Evolutionary conservation across 805 yeast genomes (phyloP), one percentile per base, ranked within the genome.

Genomic region (Saccharomycopsis sp.): DNA sequence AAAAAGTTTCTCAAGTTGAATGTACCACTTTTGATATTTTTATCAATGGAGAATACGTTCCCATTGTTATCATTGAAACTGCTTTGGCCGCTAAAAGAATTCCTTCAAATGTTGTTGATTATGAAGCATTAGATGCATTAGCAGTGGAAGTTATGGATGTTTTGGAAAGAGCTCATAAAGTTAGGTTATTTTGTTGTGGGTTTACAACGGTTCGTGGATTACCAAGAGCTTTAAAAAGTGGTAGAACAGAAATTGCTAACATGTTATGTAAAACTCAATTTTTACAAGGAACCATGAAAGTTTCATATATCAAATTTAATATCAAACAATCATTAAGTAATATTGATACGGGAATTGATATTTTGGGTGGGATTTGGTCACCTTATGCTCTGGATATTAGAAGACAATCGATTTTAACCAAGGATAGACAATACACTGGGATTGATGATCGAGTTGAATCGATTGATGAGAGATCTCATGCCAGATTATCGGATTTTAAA

Each of bases 171-270:
- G 69, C 65, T 49, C 96, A 92, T 54, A 72, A 72, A 44, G 77
- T 92, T 36, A 69, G 92, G 25, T 74, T 88, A 1, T 82, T 79
- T 54, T 87, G 96, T 57, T 78, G 88, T 2, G 54, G 86, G 46
- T 78, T 88, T 2, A 80, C 89, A 1, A 80, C 85, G 20, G 79
- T 83, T 19, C 84, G 84, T 43, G 68, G 87, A 0, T 63, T 92
- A 20, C 96, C 98, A 3, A 73, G 95, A 53, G 79, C 94, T 25
- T 66, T 76, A 52, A 66, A 92, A 50, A 76, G 84, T 57, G 95
- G 95, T 18, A 79, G 96, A 6, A 67, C 85, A 17, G 97, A 92
- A 51, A 81, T 92, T 47, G 97, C 97, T 1, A 92, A 88, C 51
- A 84, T 77, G 81, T 70, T 77, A 52, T 86, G 83, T 60, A 84